These are phyloP conservation scores for Tuber calosporum DNA, from an alignment of 495 filamentous ascomycete species.

Conservation along the genomic window DNA sequence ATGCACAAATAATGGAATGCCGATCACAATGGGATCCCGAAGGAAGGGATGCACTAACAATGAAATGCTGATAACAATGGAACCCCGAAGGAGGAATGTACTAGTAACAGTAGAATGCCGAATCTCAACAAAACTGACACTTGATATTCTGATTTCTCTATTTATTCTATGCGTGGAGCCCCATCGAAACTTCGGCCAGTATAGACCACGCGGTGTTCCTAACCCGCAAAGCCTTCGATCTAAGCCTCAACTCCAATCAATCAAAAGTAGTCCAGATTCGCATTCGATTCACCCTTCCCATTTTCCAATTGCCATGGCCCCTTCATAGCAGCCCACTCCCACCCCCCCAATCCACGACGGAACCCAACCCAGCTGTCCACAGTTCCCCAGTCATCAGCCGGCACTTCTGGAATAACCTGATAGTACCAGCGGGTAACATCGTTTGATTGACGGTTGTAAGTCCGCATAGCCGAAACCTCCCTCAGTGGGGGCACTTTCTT, in stretches of 20 bases:
- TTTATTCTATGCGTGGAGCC: not conserved
- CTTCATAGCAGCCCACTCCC: conserved; percentile 1
- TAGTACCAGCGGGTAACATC: not conserved
- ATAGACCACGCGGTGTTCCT: not conserved
- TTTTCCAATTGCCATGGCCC: not conserved
- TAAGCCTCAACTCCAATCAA: not conserved
- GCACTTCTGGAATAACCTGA: not conserved
- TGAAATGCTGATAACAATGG: no score
- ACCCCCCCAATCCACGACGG: not conserved
- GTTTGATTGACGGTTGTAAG: not conserved
- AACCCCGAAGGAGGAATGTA: no score
- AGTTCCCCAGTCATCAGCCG: not conserved
- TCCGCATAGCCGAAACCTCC: conserved; percentile 3
- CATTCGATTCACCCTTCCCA: not conserved
- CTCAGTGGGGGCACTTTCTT: not conserved
- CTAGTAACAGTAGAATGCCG: no score
- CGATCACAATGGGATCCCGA: no score
- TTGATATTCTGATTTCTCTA: not conserved
- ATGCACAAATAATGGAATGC: no score
- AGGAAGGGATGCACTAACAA: no score
- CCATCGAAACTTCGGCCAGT: not conserved
- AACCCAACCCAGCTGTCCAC: not conserved
- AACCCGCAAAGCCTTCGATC: not conserved
- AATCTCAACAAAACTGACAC: no score
- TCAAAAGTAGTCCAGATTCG: not conserved